Percentiles rank a stretch among this genome's conserved stretches.
Evolutionary conservation across 805 yeast genomes (phyloP).

Genomic region (Myxozyma mucilagina): DNA sequence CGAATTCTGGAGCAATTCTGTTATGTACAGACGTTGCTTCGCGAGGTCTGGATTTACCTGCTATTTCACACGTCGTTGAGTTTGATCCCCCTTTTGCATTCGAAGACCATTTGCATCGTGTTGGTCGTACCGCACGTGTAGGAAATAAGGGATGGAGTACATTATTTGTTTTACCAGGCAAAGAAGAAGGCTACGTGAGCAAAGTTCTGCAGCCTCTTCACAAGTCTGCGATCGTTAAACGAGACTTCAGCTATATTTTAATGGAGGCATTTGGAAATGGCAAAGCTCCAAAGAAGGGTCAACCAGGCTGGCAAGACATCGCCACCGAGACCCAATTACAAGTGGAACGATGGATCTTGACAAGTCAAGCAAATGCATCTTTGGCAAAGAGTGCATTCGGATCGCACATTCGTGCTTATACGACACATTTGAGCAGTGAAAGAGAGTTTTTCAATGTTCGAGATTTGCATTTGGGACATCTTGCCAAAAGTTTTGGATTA

Average conservation of each 20-base stretch:
- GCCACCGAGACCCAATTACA: slow-evolving; percentile 96
- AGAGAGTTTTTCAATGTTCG: slow-evolving; percentile 79
- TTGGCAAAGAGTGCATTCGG: slow-evolving; percentile 79
- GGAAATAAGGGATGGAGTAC: slow-evolving; percentile 80
- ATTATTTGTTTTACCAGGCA: slow-evolving; percentile 82
- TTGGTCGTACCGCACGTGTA: slow-evolving; percentile 98
- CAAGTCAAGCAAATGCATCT: slow-evolving; percentile 56
- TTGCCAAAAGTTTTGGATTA: slow-evolving; percentile 91
- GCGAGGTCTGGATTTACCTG: slow-evolving; percentile 91
- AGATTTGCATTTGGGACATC: slow-evolving; percentile 85
- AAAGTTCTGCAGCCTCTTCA: slow-evolving; percentile 62
- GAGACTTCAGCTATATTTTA: slow-evolving; percentile 46
- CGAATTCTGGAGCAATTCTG: slow-evolving; percentile 50
- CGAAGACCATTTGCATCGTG: slow-evolving; percentile 94
- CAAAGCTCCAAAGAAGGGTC: slow-evolving; percentile 36
- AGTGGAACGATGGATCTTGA: slow-evolving; percentile 84
- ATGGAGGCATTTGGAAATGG: slow-evolving; percentile 40
- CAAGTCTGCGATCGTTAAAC: slow-evolving; percentile 51
- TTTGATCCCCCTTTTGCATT: slow-evolving; percentile 92
- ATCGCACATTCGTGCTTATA: slow-evolving; percentile 90
- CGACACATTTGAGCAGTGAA: slow-evolving; percentile 86
- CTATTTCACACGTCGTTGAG: slow-evolving; percentile 82
- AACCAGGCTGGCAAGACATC: slow-evolving; percentile 72
- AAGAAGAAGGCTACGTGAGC: slow-evolving; percentile 74
- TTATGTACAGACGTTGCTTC: slow-evolving; percentile 98